These are phyloP conservation scores for Theobroma cacao DNA, from an alignment of 345 rosid genomes.

Conservation along the genomic window DNA sequence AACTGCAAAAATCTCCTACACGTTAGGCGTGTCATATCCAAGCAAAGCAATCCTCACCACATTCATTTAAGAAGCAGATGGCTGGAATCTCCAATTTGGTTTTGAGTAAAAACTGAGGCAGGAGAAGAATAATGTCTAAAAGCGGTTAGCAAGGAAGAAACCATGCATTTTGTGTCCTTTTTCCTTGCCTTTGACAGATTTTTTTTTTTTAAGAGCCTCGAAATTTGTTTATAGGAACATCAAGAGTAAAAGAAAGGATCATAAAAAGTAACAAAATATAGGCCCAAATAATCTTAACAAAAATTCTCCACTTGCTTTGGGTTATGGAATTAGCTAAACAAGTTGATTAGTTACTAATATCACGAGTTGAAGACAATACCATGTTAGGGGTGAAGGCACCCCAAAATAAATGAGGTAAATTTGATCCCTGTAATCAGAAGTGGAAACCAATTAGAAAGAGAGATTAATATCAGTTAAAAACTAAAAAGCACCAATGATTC, in stretches of 20 bases:
- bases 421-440: constrained; percentile 63
- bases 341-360: neutral
- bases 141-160: neutral
- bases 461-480: neutral
- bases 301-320: neutral
- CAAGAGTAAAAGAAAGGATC: neutral
- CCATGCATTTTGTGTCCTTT: neutral
- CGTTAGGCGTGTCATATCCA: neutral
- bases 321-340: neutral
- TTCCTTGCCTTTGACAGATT: neutral
- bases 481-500: neutral
- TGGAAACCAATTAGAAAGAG: constrained; percentile 2
- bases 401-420: constrained; percentile 77
- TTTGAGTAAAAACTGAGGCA: neutral
- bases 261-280: neutral
- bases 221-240: neutral
- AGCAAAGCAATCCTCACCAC: neutral
- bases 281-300: neutral
- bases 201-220: neutral
- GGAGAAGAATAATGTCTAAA: neutral
- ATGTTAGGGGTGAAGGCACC: constrained; percentile 75
- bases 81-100: neutral
- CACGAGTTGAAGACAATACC: constrained; percentile 34
- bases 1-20: neutral
- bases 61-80: neutral